A percentile compares a stretch with the other conserved stretches of the same genome.
These are phyloP conservation scores for Syzygium malaccense DNA, from an alignment of 441 rosid genomes.

Conservation along the genomic window DNA sequence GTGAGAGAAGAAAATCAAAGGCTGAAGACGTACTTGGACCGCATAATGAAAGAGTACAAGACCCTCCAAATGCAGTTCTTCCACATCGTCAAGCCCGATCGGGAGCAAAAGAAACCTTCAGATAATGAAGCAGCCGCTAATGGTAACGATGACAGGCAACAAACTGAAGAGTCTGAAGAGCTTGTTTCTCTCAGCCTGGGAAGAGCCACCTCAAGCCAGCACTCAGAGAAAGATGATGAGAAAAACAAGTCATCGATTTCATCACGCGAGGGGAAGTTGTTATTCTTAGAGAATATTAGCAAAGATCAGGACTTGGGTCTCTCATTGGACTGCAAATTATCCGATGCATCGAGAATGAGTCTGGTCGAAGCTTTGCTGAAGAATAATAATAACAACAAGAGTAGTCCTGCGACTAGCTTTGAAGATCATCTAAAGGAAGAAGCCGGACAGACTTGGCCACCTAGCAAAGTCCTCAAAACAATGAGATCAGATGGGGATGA, in stretches of 20 bases:
- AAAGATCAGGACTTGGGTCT: slow-evolving; percentile 28
- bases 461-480: not conserved
- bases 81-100: slow-evolving; percentile 12
- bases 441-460: not conserved
- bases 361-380: not conserved
- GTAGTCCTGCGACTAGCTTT: slow-evolving; percentile 9
- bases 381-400: not conserved
- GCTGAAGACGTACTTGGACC: slow-evolving; percentile 43
- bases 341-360: slow-evolving; percentile 20
- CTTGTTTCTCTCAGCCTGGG: slow-evolving; percentile 79
- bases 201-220: slow-evolving; percentile 24
- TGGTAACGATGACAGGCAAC: slow-evolving; percentile 6
- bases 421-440: not conserved
- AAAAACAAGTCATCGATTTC: slow-evolving; percentile 1
- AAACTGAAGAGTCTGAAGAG: slow-evolving; percentile 23
- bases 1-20: slow-evolving; percentile 72
- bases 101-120: slow-evolving; percentile 16
- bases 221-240: slow-evolving; percentile 19
- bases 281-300: not conserved
- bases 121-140: not conserved
- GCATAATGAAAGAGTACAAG: slow-evolving; percentile 50
- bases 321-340: slow-evolving; percentile 42
- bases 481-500: slow-evolving; percentile 28
- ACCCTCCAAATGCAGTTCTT: slow-evolving; percentile 46
- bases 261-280: not conserved